Conservation (phyloP, 768 basidiomycete genomes). For the Auricularia cornea region DNA sequence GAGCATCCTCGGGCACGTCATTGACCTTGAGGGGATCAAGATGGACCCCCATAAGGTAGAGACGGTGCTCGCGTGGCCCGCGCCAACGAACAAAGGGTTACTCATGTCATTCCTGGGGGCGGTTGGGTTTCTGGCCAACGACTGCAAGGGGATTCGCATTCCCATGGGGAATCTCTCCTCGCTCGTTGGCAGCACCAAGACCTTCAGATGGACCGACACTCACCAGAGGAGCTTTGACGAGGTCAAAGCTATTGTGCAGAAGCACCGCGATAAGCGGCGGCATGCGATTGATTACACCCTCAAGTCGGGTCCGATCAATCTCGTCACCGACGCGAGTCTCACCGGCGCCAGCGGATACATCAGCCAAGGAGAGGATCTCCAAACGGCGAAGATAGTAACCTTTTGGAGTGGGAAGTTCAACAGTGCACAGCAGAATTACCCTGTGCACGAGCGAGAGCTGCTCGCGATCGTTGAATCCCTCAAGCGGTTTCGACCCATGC, state of each 20-base stretch:
- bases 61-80: slow-evolving; percentile 23
- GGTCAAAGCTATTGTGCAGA: slow-evolving; percentile 23
- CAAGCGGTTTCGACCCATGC: slow-evolving; percentile 18
- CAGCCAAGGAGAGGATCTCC: not conserved
- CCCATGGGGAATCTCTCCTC: slow-evolving; percentile 29
- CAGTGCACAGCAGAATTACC: slow-evolving; percentile 22
- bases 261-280: slow-evolving; percentile 15
- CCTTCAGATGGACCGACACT: slow-evolving; percentile 23
- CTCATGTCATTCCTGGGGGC: slow-evolving; percentile 27
- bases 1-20: slow-evolving; percentile 28
- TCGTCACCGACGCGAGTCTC: not conserved
- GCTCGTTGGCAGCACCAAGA: slow-evolving; percentile 12
- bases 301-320: not conserved
- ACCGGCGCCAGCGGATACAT: not conserved
- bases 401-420: slow-evolving; percentile 1
- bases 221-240: slow-evolving; percentile 29
- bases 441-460: slow-evolving; percentile 31
- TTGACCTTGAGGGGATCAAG: too few species aligned
- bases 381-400: not conserved
- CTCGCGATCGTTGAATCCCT: slow-evolving; percentile 27
- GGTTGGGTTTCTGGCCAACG: slow-evolving; percentile 23
- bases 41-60: slow-evolving; percentile 18
- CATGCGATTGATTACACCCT: slow-evolving; percentile 7
- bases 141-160: slow-evolving; percentile 24
- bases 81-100: slow-evolving; percentile 20